A percentile compares a stretch with the other conserved stretches of the same genome.
Conservation (phyloP, 2,329 filamentous ascomycete genomes). For the Pyricularia sp. region DNA sequence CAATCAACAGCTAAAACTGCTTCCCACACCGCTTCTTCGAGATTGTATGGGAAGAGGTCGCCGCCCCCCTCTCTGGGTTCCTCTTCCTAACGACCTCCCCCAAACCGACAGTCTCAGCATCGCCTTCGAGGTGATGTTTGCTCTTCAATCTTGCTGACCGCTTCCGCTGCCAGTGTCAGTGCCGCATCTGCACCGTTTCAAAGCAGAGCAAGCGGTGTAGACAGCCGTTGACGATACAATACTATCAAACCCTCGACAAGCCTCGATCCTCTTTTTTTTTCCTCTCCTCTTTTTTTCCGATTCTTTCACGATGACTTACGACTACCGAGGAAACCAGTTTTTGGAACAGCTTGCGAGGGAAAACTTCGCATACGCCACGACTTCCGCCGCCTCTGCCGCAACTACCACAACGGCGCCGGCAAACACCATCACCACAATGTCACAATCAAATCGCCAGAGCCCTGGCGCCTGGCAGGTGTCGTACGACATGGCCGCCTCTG, state of each 20-base stretch:
- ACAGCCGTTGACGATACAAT: conserved; percentile 17
- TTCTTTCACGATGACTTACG: conserved; percentile 40
- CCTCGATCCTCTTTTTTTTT: background rate
- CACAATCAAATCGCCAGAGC: conserved; percentile 24
- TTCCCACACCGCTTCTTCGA: conserved; percentile 1
- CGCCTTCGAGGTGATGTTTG: conserved; percentile 1
- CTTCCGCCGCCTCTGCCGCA: conserved; percentile 23
- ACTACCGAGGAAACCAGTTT: conserved; percentile 46
- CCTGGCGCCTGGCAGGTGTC: conserved; percentile 35
- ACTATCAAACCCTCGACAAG: conserved; percentile 26
- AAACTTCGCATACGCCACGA: conserved; percentile 37
- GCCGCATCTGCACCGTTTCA: conserved; percentile 1
- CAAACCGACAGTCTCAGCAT: conserved; percentile 11
- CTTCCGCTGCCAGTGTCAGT: conserved; percentile 1
- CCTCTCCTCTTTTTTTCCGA: conserved; percentile 13
- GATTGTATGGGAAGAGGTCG: background rate
- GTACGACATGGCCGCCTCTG: conserved; percentile 30
- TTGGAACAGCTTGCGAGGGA: conserved; percentile 44
- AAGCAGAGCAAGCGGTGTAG: conserved; percentile 31
- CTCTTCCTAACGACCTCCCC: conserved; percentile 8
- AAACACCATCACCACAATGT: conserved; percentile 21
- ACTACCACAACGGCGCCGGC: conserved; percentile 21
- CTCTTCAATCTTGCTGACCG: background rate
- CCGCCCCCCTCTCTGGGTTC: background rate
- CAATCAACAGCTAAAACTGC: conserved; percentile 1